These are phyloP conservation scores for Quercus lobata DNA, from an alignment of 331 rosid species.

Conservation along the genomic window DNA sequence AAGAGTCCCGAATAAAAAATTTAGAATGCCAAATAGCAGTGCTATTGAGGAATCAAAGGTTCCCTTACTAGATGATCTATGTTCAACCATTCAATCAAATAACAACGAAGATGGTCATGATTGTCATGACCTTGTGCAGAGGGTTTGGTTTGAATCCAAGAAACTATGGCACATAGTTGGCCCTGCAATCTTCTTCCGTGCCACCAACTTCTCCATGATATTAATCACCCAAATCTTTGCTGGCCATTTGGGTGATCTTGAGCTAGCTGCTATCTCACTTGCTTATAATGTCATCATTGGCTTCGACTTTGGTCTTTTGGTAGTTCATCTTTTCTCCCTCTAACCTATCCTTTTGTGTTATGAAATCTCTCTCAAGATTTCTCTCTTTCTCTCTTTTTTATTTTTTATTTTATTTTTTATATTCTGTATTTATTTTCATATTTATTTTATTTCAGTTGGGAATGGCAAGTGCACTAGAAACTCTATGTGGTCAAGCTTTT, in stretches of 20 bases:
- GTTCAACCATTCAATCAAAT: not conserved
- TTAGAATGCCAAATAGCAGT: slow-evolving; percentile 23
- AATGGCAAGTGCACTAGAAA: slow-evolving; percentile 74
- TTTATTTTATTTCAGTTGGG: slow-evolving; percentile 39
- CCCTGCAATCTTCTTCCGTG: slow-evolving; percentile 57
- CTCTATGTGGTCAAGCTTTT: slow-evolving; percentile 70
- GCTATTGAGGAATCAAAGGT: slow-evolving; percentile 21
- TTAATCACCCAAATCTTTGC: slow-evolving; percentile 72
- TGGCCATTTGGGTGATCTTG: slow-evolving; percentile 72
- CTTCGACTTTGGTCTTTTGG: slow-evolving; percentile 62
- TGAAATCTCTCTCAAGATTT: not conserved
- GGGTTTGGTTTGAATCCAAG: slow-evolving; percentile 52
- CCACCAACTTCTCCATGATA: slow-evolving; percentile 41
- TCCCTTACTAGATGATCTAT: slow-evolving; percentile 22
- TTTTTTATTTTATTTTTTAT: not conserved
- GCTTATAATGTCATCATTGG: slow-evolving; percentile 55
- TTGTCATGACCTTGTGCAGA: slow-evolving; percentile 2
- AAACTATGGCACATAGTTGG: slow-evolving; percentile 77
- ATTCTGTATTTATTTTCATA: no score
- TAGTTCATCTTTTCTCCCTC: slow-evolving; percentile 5
- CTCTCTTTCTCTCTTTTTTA: not conserved
- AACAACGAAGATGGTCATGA: not conserved
- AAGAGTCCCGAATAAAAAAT: not conserved
- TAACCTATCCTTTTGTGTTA: not conserved
- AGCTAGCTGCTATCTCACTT: slow-evolving; percentile 68